A percentile compares a stretch with the other conserved stretches of the same genome.
phyloP scores from a whole-genome alignment of 352 stramenopile species.

The Vaucheria bursata region DNA sequence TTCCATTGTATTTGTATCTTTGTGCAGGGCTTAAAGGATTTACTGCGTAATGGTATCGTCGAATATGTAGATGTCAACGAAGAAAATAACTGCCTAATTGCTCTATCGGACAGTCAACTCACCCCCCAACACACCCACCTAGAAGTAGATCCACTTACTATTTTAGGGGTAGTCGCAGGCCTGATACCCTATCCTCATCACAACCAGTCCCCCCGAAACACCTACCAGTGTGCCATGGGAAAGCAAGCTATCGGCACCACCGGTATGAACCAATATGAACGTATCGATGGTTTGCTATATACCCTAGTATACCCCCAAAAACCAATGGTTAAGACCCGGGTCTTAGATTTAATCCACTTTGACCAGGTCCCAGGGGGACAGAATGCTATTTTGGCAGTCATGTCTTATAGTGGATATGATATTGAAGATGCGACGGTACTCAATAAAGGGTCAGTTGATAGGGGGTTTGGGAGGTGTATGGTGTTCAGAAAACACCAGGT shows the following conservation, averaged over 20 bases:
- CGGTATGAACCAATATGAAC: conserved; percentile 96
- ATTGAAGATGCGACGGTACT: conserved; percentile 99
- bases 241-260: conserved; percentile 99
- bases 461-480: conserved; percentile 97
- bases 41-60: conserved; percentile 83
- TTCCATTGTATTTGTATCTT: too few relatives aligned
- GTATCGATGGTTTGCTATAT: conserved; percentile 97
- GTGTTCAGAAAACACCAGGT: conserved; percentile 71
- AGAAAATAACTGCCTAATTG: conserved; percentile 99
- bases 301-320: conserved; percentile 98
- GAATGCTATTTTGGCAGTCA: conserved; percentile 97
- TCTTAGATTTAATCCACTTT: conserved; percentile 96
- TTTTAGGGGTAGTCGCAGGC: conserved; percentile 94
- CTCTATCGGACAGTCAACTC: conserved; percentile 68
- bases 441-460: conserved; percentile 91
- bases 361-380: conserved; percentile 93
- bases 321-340: conserved; percentile 97
- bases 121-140: conserved; percentile 88
- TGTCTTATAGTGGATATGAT: conserved; percentile 99
- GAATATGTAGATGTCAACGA: conserved; percentile 99
- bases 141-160: conserved; percentile 98
- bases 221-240: conserved; percentile 99
- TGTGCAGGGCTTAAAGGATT: neutral
- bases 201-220: conserved; percentile 97
- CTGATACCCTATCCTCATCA: conserved; percentile 98